Base-by-base conservation (phyloP, 768 basidiomycete species). In the Sporobolomyces phaffii region DNA sequence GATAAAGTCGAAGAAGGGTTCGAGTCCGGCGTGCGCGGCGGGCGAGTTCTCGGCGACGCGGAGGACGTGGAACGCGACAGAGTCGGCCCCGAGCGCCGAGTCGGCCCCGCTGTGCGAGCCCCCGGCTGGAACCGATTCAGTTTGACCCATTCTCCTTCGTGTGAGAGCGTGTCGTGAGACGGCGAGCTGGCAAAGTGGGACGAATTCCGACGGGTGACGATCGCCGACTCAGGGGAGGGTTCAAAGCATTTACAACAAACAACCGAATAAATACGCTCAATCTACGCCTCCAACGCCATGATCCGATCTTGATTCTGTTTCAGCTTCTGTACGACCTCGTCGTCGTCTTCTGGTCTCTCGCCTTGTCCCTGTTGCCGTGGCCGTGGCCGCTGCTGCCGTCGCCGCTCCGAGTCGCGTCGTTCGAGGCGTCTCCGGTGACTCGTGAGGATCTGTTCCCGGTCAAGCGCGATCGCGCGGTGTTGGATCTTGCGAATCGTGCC, bases 1-100 rank as follows among this genome's bases (percentile, higher is more conserved):
- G 26, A 99, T 84, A 77, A 96, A 98, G 80, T 98, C 96, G 74
- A 99, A 99, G 80, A 91, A 93, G 5, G 94, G 89, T 76, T 88
- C 90, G 50, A 93, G 86, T 60, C 82, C 83, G 1, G 90, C 90
- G 65, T 86, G 82, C 1, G 89, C 89, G 1, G 94, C 90, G 9
- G 96, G 96, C 1, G 90, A 92, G 57, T 54, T 34, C 29, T 70
- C 69, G 22, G 69, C 69, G 40, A 70, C 64, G 31, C 69, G 47
- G 1, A 70, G 60, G 43, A 65, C 64, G 57, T 70, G 69, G 57
- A 62, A 66, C 13, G 66, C 66, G 41, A 50, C 34, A 33, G 36
- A 31, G 49, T 48, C 28, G 33, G 22, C 24, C 13, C 28, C 29
- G 13, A 57, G 29, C 10, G 48, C n/a, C 1, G 62, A 47, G 31